Conservation (phyloP, 768 basidiomycete species). For the Russula griseocarnosa region DNA sequence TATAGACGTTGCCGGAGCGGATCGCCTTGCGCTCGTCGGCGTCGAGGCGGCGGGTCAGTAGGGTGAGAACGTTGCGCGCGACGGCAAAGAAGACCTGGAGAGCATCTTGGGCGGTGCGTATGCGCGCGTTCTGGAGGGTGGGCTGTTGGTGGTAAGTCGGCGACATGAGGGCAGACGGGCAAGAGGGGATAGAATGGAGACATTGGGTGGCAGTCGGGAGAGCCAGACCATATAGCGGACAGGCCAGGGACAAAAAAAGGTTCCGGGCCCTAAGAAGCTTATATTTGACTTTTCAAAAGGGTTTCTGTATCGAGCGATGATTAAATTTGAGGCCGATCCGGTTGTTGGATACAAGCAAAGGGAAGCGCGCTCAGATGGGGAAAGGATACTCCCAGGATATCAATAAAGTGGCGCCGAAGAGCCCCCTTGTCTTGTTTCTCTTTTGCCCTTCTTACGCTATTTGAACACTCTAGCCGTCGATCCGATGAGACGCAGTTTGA, state of each 20-base stretch:
- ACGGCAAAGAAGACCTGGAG: constrained; percentile 79
- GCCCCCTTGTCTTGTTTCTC: constrained; percentile 8
- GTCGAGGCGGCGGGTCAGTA: constrained; percentile 75
- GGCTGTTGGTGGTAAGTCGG: constrained; percentile 57
- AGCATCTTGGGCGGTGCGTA: constrained; percentile 72
- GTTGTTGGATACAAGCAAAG: constrained; percentile 20
- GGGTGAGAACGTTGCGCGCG: constrained; percentile 55
- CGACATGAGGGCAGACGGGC: constrained; percentile 17
- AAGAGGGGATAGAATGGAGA: constrained; percentile 28
- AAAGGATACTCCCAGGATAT: constrained; percentile 14
- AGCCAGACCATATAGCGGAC: constrained; percentile 24
- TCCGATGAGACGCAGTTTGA: constrained; percentile 21
- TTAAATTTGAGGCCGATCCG: constrained; percentile 29
- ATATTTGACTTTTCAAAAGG: constrained; percentile 30
- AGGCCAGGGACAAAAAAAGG: constrained; percentile 29
- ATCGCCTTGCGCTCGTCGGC: constrained; percentile 58
- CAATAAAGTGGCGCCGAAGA: constrained; percentile 26
- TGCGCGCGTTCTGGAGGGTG: constrained; percentile 66
- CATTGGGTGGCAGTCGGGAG: constrained; percentile 24
- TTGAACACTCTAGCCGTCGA: constrained; percentile 22
- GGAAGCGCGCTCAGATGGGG: constrained; percentile 18
- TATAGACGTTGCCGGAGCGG: constrained; percentile 50
- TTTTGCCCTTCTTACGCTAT: constrained; percentile 21
- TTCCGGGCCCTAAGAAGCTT: constrained; percentile 30
- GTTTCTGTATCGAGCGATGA: constrained; percentile 26